Percentiles rank a stretch among this genome's conserved stretches.
These are phyloP conservation scores for Mucor circinelloides DNA, from an alignment of 371 early-diverging fungal genomes.

Conservation along the genomic window DNA sequence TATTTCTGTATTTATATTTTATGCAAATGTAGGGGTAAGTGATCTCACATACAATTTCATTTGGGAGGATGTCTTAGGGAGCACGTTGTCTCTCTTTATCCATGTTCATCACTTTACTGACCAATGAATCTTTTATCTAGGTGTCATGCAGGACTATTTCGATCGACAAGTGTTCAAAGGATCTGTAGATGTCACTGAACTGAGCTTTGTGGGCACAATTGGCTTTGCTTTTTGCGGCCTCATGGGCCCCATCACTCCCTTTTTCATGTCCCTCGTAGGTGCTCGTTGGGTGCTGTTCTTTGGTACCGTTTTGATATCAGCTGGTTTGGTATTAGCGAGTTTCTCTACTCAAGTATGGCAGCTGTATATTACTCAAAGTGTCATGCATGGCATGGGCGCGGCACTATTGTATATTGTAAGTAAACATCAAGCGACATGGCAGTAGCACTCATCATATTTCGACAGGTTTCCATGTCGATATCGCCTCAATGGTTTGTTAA, in stretches of 20 bases:
- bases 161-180: slow-evolving; percentile 32
- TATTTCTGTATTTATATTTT: neutral
- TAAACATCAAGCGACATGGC: neutral
- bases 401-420: slow-evolving; percentile 24
- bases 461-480: slow-evolving; percentile 47
- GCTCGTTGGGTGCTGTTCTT: slow-evolving; percentile 26
- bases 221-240: slow-evolving; percentile 34
- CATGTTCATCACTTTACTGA: neutral
- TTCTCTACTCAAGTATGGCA: slow-evolving; percentile 38
- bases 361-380: slow-evolving; percentile 36
- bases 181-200: slow-evolving; percentile 21
- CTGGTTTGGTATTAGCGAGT: slow-evolving; percentile 34
- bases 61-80: neutral
- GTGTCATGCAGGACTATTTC: slow-evolving; percentile 39
- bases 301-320: slow-evolving; percentile 25
- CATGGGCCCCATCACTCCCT: slow-evolving; percentile 33
- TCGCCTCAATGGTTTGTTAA: slow-evolving; percentile 79
- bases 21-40: slow-evolving; percentile 20
- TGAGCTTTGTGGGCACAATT: slow-evolving; percentile 37
- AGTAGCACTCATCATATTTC: neutral
- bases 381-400: slow-evolving; percentile 53
- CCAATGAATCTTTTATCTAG: slow-evolving; percentile 4
- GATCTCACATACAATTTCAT: neutral
- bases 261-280: slow-evolving; percentile 28
- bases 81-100: neutral